phyloP scores from a whole-genome alignment of 495 filamentous ascomycete genomes.

The Evernia prunastri region DNA sequence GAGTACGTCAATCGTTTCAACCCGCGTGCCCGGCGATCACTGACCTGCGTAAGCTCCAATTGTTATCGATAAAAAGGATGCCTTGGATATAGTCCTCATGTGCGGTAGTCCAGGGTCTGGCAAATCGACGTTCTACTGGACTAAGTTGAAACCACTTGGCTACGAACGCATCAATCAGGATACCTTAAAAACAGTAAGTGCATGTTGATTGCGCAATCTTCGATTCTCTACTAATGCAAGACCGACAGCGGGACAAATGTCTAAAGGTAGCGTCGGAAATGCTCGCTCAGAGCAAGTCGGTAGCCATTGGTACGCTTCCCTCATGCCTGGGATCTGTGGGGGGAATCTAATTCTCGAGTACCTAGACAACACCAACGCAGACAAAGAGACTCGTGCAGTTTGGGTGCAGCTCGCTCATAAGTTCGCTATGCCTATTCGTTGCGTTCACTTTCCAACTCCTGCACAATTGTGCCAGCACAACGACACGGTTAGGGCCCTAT shows the following conservation, averaged over 20 bases:
- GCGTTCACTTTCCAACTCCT: conserved; percentile 73
- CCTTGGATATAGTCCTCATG: conserved; percentile 72
- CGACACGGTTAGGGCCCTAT: conserved; percentile 73
- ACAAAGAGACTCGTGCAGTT: conserved; percentile 61
- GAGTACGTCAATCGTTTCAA: conserved; percentile 9
- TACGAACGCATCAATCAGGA: conserved; percentile 91
- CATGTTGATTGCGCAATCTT: conserved; percentile 2
- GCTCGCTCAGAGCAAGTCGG: conserved; percentile 56
- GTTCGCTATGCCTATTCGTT: conserved; percentile 68
- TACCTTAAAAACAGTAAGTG: conserved; percentile 65
- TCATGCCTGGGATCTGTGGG: neutral
- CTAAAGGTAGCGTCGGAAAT: conserved; percentile 64
- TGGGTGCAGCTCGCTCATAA: conserved; percentile 72
- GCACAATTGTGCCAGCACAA: conserved; percentile 80
- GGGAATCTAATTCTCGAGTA: neutral
- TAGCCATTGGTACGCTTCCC: conserved; percentile 63
- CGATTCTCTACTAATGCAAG: conserved; percentile 2
- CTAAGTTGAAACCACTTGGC: conserved; percentile 65
- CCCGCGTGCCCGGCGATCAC: neutral
- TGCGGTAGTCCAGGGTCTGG: conserved; percentile 84
- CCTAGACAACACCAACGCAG: conserved; percentile 88
- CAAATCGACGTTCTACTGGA: conserved; percentile 87
- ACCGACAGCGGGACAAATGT: conserved; percentile 66
- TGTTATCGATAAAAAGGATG: conserved; percentile 55
- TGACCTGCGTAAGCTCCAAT: conserved; percentile 19